These are phyloP conservation scores for Capsella rubella DNA, from an alignment of 441 rosid species.

Conservation along the genomic window DNA sequence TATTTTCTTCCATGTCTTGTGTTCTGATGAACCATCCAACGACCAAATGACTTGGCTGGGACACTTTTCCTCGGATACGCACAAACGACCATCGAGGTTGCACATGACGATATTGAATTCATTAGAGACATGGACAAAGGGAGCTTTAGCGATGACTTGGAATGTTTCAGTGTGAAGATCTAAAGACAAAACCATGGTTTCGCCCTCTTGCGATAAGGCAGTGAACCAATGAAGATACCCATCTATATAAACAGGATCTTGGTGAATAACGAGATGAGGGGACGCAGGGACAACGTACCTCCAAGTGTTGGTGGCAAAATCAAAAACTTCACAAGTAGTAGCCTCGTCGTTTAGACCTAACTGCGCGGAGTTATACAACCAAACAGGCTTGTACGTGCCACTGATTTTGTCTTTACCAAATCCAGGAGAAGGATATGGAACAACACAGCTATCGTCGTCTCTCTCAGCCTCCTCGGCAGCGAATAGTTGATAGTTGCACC, in stretches of 20 bases:
- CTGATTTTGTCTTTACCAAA: neutral
- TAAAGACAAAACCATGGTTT: neutral
- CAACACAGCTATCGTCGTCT: neutral
- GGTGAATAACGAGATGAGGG: neutral
- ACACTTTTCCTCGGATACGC: neutral
- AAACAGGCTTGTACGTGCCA: slow-evolving; percentile 9
- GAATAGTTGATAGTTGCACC: slow-evolving; percentile 16
- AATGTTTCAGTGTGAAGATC: neutral
- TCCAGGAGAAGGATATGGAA: neutral
- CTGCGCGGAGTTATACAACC: slow-evolving; percentile 1
- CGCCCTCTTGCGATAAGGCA: neutral
- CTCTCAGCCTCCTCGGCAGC: neutral
- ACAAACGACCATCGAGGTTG: slow-evolving; percentile 1
- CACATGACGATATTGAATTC: neutral
- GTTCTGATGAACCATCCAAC: neutral
- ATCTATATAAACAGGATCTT: neutral
- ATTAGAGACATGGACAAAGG: neutral
- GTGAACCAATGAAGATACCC: slow-evolving; percentile 14
- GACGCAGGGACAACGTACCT: neutral
- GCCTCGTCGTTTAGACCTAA: neutral
- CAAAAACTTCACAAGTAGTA: slow-evolving; percentile 7
- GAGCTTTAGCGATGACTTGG: neutral
- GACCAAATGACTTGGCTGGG: neutral
- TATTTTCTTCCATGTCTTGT: slow-evolving; percentile 10
- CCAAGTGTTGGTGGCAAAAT: slow-evolving; percentile 8